Evolutionary conservation across 306 rosid species (phyloP).

Genomic region (Trichosanthes truncata): DNA sequence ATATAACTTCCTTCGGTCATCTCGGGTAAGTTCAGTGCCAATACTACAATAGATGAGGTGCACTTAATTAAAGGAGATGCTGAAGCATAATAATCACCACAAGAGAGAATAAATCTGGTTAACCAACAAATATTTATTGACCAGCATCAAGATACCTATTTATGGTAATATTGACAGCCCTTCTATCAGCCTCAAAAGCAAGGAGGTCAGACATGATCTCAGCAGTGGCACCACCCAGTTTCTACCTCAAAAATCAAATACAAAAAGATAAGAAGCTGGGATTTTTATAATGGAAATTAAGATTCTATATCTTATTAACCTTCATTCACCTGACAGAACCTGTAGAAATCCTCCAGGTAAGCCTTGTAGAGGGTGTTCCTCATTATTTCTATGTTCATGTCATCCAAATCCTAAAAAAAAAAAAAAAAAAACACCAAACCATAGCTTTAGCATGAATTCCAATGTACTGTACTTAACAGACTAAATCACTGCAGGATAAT

Average conservation of each 20-base stretch:
- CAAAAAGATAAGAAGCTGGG: constrained; percentile 17
- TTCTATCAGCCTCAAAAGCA: constrained; percentile 96
- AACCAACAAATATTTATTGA: neutral
- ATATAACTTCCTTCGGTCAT: constrained; percentile 83
- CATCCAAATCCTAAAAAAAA: constrained; percentile 77
- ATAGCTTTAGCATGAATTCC: neutral
- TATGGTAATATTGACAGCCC: constrained; percentile 93
- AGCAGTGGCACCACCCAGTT: constrained; percentile 95
- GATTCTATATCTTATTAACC: neutral
- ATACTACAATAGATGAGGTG: constrained; percentile 43
- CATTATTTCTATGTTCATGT: constrained; percentile 98
- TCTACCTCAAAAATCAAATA: constrained; percentile 36
- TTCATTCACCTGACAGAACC: constrained; percentile 76
- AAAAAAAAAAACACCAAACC: constrained; percentile 5
- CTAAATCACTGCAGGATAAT: neutral
- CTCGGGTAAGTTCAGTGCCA: constrained; percentile 97
- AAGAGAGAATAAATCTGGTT: neutral
- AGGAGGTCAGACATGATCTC: constrained; percentile 98
- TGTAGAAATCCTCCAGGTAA: constrained; percentile 92
- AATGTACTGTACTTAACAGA: neutral
- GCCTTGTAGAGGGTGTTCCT: constrained; percentile 98
- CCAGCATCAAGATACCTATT: constrained; percentile 50
- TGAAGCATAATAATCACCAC: neutral
- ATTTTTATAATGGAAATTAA: no score
- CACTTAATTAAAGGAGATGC: constrained; percentile 6